phyloP scores from a whole-genome alignment of 768 basidiomycete genomes.

The Rickenella mellea region DNA sequence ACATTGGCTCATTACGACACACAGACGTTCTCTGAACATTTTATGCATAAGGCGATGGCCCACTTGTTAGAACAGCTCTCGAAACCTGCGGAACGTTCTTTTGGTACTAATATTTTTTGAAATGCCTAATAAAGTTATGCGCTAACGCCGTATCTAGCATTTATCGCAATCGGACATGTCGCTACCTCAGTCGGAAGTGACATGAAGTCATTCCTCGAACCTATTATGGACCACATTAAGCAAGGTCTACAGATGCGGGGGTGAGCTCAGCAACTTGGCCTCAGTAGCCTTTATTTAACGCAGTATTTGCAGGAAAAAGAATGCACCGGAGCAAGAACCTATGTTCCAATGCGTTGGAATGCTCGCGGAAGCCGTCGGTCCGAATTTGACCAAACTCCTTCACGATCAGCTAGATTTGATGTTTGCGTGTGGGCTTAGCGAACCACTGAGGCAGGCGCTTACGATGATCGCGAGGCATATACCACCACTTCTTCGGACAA shows the following conservation, averaged over 20 bases:
- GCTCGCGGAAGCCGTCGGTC: constrained; percentile 91
- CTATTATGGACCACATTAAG: constrained; percentile 84
- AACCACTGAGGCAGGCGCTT: constrained; percentile 77
- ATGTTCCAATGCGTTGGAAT: constrained; percentile 98
- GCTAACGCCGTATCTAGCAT: constrained; percentile 43
- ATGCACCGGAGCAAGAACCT: constrained; percentile 86
- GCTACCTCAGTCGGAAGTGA: constrained; percentile 86
- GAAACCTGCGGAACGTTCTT: constrained; percentile 81
- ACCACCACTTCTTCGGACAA: constrained; percentile 80
- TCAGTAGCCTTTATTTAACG: not conserved
- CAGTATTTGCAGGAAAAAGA: constrained; percentile 56
- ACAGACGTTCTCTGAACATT: constrained; percentile 83
- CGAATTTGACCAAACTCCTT: constrained; percentile 88
- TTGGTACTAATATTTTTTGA: constrained; percentile 43
- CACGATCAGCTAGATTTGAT: constrained; percentile 96
- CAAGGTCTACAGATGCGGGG: constrained; percentile 80
- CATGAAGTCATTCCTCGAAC: constrained; percentile 92
- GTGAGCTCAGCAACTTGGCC: constrained; percentile 31
- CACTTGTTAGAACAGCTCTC: constrained; percentile 83
- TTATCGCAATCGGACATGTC: constrained; percentile 93
- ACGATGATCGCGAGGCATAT: constrained; percentile 80
- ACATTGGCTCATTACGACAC: constrained; percentile 92
- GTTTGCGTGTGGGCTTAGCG: constrained; percentile 89
- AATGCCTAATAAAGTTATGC: constrained; percentile 3
- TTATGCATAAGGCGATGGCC: constrained; percentile 89